Percentiles rank a stretch among this genome's conserved stretches.
Evolutionary conservation across 73 alveolate species (phyloP).

Genomic region (Stentor coeruleus): DNA sequence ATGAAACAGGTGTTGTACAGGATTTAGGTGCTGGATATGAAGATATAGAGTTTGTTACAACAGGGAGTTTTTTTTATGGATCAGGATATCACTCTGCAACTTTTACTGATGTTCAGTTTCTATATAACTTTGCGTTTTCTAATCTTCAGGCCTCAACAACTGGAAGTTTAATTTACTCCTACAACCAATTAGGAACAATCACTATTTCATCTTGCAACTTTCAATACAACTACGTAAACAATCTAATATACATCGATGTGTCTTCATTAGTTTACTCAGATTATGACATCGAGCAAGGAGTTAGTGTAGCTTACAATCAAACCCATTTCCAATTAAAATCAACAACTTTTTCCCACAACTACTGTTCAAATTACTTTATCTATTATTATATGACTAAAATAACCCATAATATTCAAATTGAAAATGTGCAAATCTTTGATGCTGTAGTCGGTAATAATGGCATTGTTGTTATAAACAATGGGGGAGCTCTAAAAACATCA

Average conservation of each 20-base stretch:
- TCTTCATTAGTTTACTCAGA: not conserved
- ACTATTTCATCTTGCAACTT: not conserved
- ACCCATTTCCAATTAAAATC: not conserved
- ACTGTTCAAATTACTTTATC: not conserved
- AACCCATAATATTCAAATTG: not conserved
- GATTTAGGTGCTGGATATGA: not conserved
- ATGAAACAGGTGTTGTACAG: not conserved
- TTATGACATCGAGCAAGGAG: not conserved
- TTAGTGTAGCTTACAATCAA: not conserved
- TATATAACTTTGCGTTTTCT: not conserved
- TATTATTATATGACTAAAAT: not conserved
- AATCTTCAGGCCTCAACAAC: not conserved
- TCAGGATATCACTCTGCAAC: not conserved
- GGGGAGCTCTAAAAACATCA: not conserved
- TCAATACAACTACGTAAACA: not conserved
- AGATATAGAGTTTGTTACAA: not conserved
- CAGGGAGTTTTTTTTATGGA: not conserved
- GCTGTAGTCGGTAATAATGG: not conserved
- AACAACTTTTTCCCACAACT: not conserved
- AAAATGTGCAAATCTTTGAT: not conserved
- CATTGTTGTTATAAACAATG: not conserved
- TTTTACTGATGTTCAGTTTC: not conserved
- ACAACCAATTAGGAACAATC: not conserved
- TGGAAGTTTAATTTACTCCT: not conserved
- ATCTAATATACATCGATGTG: not conserved